These are phyloP conservation scores for Emericellopsis cladophorae DNA, from an alignment of 2,329 filamentous ascomycete species.

Conservation along the genomic window DNA sequence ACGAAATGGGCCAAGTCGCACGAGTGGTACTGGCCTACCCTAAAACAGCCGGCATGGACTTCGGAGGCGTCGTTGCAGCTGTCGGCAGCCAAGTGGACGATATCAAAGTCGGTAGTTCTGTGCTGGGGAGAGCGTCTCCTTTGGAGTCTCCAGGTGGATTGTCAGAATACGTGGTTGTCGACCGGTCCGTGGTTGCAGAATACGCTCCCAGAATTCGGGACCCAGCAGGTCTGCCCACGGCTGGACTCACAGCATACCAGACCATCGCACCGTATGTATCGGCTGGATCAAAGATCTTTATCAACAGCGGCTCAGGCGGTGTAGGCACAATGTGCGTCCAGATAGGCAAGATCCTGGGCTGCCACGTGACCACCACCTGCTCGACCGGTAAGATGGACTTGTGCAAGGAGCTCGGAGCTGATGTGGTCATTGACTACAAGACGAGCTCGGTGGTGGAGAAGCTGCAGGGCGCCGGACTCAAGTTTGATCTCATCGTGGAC, in stretches of 20 bases:
- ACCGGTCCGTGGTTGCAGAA: slow-evolving; percentile 21
- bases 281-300: slow-evolving; percentile 44
- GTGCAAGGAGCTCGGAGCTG: slow-evolving; percentile 46
- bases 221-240: slow-evolving; percentile 29
- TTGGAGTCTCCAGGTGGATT: slow-evolving; percentile 24
- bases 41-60: slow-evolving; percentile 34
- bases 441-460: slow-evolving; percentile 29
- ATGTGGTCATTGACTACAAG: slow-evolving; percentile 52
- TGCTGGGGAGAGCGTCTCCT: slow-evolving; percentile 24
- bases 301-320: slow-evolving; percentile 55
- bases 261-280: slow-evolving; percentile 31
- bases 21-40: slow-evolving; percentile 19
- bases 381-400: slow-evolving; percentile 45
- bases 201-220: slow-evolving; percentile 22
- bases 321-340: slow-evolving; percentile 50
- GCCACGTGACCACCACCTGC: slow-evolving; percentile 47
- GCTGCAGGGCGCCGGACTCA: slow-evolving; percentile 30
- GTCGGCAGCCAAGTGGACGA: slow-evolving; percentile 12
- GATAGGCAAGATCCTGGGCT: slow-evolving; percentile 49
- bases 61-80: slow-evolving; percentile 32
- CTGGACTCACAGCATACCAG: slow-evolving; percentile 35
- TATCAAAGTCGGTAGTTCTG: slow-evolving; percentile 24
- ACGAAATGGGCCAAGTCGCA: slow-evolving; percentile 24
- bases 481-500: slow-evolving; percentile 43
- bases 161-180: slow-evolving; percentile 25